Conservation (phyloP, 768 basidiomycete genomes). For the Pulveroboletus sp. region DNA sequence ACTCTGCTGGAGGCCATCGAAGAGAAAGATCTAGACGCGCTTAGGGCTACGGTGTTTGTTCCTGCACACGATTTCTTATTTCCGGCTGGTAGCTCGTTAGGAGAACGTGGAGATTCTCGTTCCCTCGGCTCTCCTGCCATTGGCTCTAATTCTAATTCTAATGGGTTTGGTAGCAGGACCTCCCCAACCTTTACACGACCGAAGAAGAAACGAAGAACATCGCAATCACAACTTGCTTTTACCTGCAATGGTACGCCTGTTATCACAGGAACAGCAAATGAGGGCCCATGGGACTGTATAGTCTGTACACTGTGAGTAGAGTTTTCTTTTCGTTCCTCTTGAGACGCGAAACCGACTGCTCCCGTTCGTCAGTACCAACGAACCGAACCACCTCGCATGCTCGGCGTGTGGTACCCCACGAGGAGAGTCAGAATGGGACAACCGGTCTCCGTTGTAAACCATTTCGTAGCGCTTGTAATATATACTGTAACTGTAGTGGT, state of each 20-base stretch:
- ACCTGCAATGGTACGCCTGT: neutral
- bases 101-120: conserved; percentile 1
- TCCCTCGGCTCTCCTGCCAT: neutral
- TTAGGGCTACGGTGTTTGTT: conserved; percentile 43
- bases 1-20: conserved; percentile 48
- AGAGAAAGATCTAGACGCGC: conserved; percentile 39
- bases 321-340: neutral
- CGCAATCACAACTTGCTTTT: conserved; percentile 15
- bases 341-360: conserved; percentile 1
- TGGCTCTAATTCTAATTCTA: neutral
- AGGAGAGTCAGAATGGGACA: conserved; percentile 35
- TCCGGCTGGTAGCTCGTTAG: conserved; percentile 13
- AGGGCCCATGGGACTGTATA: conserved; percentile 48
- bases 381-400: conserved; percentile 54
- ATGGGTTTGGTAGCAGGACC: neutral
- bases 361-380: conserved; percentile 44
- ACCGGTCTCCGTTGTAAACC: neutral
- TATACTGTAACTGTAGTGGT: neutral
- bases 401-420: conserved; percentile 57
- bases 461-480: neutral
- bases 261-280: conserved; percentile 25
- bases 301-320: conserved; percentile 62
- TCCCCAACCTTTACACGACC: conserved; percentile 1
- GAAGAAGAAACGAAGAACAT: conserved; percentile 20
- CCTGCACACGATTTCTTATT: conserved; percentile 54